Evolutionary conservation across 2,329 filamentous ascomycete genomes (phyloP), one percentile per base, ranked within the genome.

Genomic region (Leptographium wingfieldii): DNA sequence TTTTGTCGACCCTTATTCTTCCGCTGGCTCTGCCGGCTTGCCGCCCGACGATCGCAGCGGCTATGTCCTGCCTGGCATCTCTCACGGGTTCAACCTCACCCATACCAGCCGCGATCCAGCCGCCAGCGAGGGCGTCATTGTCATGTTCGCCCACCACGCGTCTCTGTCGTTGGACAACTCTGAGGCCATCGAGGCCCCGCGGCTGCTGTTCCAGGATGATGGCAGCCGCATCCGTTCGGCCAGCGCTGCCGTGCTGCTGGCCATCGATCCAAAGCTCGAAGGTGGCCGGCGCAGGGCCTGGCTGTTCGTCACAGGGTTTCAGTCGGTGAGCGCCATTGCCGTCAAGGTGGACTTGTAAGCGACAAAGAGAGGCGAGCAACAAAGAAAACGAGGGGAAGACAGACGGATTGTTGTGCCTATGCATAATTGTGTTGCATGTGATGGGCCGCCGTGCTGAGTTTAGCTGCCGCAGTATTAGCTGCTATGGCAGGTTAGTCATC

Each of bases 141-240:
- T 84, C 0, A 82, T 76, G 75, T 74, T 71, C 43, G 64, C 65
- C 25, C 65, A 59, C 9, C 33, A 25, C 27, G 1, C 16, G 33
- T 10, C 35, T 3, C 31, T 6, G 33, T 10, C 19, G 3, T 11
- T 3, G 12, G 29, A 22, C n/a, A 11, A 54, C 31, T 9, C 16
- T 31, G 10, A 11, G n/a, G 54, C 25, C 5, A 16, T n/a, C 19
- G 71, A 76, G 56, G 75, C 72, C 25, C 22, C 54, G 35, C 71
- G 68, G n/a, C 56, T 82, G 2, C 55, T 86, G 0, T 84, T 85
- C 61, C 74, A 81, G 53, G 83, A 85, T 62, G 80, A 85, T 56
- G 80, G 82, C 1, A 70, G 67, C 0, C 71, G 70, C 19, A 70
- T 85, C 31, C 71, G 80, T 12, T 75, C 72, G 6, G 75, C 74